These are phyloP conservation scores for Fusarium stilboides DNA, from an alignment of 2,329 filamentous ascomycete species.

Conservation along the genomic window DNA sequence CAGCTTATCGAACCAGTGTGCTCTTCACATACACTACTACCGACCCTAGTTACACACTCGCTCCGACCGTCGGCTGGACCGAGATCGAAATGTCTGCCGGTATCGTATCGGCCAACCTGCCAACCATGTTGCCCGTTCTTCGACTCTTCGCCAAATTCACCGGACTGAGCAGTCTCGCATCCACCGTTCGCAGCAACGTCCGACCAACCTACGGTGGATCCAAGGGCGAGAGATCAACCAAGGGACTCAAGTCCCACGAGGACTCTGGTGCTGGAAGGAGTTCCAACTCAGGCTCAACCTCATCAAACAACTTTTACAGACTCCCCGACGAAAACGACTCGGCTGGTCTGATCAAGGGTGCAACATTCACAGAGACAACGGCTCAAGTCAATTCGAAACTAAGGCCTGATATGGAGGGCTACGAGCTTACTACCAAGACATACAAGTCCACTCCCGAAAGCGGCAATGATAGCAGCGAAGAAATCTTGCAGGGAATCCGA, in stretches of 20 bases:
- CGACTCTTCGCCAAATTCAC: slow-evolving; percentile 59
- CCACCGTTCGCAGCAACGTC: slow-evolving; percentile 32
- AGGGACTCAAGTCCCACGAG: slow-evolving; percentile 34
- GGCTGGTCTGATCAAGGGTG: slow-evolving; percentile 41
- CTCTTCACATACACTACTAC: slow-evolving; percentile 60
- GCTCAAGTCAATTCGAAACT: slow-evolving; percentile 32
- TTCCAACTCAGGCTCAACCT: slow-evolving; percentile 33
- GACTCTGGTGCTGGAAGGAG: slow-evolving; percentile 1
- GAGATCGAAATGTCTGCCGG: slow-evolving; percentile 65
- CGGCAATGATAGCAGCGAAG: slow-evolving; percentile 54
- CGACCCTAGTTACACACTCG: slow-evolving; percentile 64
- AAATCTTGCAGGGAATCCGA: slow-evolving; percentile 58
- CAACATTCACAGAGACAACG: slow-evolving; percentile 2
- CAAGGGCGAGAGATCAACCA: slow-evolving; percentile 41
- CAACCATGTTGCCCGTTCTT: slow-evolving; percentile 65
- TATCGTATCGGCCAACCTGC: slow-evolving; percentile 68
- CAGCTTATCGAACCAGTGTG: slow-evolving; percentile 63
- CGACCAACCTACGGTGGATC: slow-evolving; percentile 47
- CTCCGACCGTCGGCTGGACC: slow-evolving; percentile 63
- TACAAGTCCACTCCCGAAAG: slow-evolving; percentile 49
- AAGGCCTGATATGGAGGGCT: slow-evolving; percentile 54
- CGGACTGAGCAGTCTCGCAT: slow-evolving; percentile 47
- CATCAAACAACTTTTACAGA: slow-evolving; percentile 51
- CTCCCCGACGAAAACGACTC: slow-evolving; percentile 53
- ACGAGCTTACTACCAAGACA: slow-evolving; percentile 52